phyloP scores from a whole-genome alignment of 441 rosid genomes.

The Gossypium aridum region DNA sequence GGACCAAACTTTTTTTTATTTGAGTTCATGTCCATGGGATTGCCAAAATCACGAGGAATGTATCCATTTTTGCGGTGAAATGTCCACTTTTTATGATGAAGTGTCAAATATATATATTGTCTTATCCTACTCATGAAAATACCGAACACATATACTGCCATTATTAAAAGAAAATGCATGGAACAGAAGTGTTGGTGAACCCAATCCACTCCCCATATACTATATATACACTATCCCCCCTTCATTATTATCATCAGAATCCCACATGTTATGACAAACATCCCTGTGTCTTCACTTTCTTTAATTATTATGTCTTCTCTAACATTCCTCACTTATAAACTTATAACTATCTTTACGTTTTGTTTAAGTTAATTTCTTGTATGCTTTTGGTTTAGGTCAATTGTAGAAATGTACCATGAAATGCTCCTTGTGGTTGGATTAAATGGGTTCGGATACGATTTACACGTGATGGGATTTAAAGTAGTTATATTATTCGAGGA shows the following conservation, averaged over 20 bases:
- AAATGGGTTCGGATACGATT: too few species aligned
- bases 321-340: not conserved
- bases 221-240: slow-evolving; percentile 8
- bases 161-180: not conserved
- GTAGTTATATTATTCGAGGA: too few species aligned
- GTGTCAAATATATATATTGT: not conserved
- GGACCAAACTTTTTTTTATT: not conserved
- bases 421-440: too few species aligned
- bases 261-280: slow-evolving; percentile 30
- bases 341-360: not conserved
- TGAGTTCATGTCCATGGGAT: not conserved
- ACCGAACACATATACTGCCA: not conserved
- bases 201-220: slow-evolving; percentile 38
- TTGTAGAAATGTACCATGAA: too few species aligned
- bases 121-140: not conserved
- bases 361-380: not conserved
- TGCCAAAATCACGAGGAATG: not conserved
- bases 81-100: not conserved
- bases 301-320: not conserved
- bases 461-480: too few species aligned
- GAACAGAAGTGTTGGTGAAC: slow-evolving; percentile 15
- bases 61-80: not conserved
- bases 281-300: slow-evolving; percentile 30
- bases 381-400: not conserved
- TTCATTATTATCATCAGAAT: slow-evolving; percentile 28